Conservation (phyloP, 2,329 filamentous ascomycete genomes). For the Lasiodiplodia theobromae region DNA sequence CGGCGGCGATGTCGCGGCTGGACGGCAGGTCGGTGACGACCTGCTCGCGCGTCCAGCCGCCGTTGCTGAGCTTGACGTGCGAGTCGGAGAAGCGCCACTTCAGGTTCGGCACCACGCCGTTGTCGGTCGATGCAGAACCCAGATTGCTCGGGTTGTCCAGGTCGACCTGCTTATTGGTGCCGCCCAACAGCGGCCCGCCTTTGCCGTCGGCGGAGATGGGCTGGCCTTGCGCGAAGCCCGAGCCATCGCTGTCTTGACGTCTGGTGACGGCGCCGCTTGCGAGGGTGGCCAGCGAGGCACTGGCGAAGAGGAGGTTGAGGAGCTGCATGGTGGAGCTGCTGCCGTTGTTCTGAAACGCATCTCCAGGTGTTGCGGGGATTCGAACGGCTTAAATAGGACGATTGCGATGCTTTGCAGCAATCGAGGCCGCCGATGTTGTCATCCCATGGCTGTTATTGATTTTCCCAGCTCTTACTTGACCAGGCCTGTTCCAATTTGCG, state of each 20-base stretch:
- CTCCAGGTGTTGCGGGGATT: not conserved
- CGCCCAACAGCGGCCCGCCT: slow-evolving; percentile 66
- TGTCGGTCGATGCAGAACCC: slow-evolving; percentile 67
- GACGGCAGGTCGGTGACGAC: slow-evolving; percentile 71
- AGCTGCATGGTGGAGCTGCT: not conserved
- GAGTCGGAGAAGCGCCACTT: slow-evolving; percentile 75
- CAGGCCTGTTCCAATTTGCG: not conserved
- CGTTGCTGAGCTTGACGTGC: slow-evolving; percentile 66
- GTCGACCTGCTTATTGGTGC: slow-evolving; percentile 68
- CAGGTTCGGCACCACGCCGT: slow-evolving; percentile 69
- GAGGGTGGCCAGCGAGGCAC: not conserved
- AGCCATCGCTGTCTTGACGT: not conserved
- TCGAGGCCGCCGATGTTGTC: not conserved
- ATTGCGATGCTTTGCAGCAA: not conserved
- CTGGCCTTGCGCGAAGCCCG: slow-evolving; percentile 58
- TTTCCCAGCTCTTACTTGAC: not conserved
- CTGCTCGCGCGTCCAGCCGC: slow-evolving; percentile 72
- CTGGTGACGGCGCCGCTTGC: not conserved
- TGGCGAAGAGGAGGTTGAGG: not conserved
- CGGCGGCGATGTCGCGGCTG: slow-evolving; percentile 71
- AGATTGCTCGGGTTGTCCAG: slow-evolving; percentile 70
- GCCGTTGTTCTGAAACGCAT: too few relatives aligned
- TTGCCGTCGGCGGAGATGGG: slow-evolving; percentile 65
- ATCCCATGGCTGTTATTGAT: not conserved
- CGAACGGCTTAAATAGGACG: not conserved